phyloP scores from a whole-genome alignment of 2,329 filamentous ascomycete species.

The Fusarium compactum region DNA sequence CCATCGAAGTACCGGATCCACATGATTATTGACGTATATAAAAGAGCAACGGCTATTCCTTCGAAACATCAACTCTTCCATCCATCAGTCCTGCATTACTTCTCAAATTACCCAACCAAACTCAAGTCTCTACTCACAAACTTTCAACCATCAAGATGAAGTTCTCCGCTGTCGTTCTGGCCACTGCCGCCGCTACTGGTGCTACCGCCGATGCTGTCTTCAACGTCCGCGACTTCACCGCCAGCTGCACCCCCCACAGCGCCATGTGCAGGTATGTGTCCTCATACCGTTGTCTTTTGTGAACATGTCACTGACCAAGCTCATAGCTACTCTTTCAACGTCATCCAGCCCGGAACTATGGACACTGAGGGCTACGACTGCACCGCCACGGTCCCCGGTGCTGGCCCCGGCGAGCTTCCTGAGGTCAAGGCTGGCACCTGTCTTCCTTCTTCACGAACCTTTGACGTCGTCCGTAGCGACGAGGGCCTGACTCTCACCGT shows the following conservation, averaged over 20 bases:
- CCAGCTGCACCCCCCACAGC: constrained; percentile 4
- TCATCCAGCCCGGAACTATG: constrained; percentile 3
- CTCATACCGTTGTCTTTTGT: accelerated
- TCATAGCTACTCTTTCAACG: constrained; percentile 5
- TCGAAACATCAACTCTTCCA: not conserved
- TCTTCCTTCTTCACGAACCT: not conserved
- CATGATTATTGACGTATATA: not conserved
- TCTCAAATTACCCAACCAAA: not conserved
- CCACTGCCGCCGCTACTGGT: not conserved
- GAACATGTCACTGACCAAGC: not conserved
- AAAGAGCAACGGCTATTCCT: not conserved
- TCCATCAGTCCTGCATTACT: not conserved
- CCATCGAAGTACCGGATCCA: not conserved
- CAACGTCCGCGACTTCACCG: not conserved
- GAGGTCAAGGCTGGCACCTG: constrained; percentile 3
- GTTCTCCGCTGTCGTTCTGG: not conserved
- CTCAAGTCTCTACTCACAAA: not conserved
- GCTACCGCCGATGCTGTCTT: constrained; percentile 1
- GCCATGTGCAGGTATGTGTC: not conserved
- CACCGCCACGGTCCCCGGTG: not conserved
- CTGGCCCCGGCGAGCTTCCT: not conserved
- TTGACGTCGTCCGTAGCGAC: not conserved
- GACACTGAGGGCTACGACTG: constrained; percentile 1
- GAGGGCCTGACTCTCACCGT: not conserved
- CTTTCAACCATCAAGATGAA: not conserved